Evolutionary conservation across 1,139 yeast species (phyloP).

Genomic region (Pichia inconspicua): DNA sequence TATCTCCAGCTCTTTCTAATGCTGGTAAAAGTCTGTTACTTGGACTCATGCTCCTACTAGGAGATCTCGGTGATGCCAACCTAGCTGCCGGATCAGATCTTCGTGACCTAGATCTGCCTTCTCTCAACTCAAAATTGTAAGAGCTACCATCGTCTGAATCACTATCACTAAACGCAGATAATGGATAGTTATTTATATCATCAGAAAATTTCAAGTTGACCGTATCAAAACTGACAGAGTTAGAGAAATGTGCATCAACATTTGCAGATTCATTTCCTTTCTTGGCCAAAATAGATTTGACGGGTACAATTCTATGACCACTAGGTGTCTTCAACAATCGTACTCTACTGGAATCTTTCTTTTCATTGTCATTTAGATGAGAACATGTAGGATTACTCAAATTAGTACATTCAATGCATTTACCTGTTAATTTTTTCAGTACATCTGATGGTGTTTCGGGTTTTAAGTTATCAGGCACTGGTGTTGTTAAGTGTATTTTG

Average conservation of each 20-base stretch:
- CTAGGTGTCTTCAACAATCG: not conserved
- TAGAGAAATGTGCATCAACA: conserved; percentile 10
- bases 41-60: conserved; percentile 13
- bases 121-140: not conserved
- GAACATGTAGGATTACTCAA: conserved; percentile 1
- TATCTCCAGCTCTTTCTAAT: conserved; percentile 6
- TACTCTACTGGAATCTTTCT: not conserved
- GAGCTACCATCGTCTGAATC: conserved; percentile 1
- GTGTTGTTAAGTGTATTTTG: conserved; percentile 17
- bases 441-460: conserved; percentile 19
- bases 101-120: conserved; percentile 9
- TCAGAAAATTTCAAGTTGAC: conserved; percentile 31
- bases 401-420: conserved; percentile 9
- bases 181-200: conserved; percentile 15
- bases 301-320: not conserved
- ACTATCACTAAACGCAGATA: conserved; percentile 9
- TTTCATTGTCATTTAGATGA: conserved; percentile 1
- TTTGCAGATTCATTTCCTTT: conserved; percentile 3
- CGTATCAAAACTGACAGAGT: conserved; percentile 33
- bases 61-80: conserved; percentile 9
- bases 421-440: conserved; percentile 7
- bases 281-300: conserved; percentile 11
- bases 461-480: conserved; percentile 14
- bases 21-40: conserved; percentile 1
- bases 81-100: not conserved